Base-by-base conservation (phyloP, 2,329 filamentous ascomycete genomes). In the Dactylellina haptotyla region DNA sequence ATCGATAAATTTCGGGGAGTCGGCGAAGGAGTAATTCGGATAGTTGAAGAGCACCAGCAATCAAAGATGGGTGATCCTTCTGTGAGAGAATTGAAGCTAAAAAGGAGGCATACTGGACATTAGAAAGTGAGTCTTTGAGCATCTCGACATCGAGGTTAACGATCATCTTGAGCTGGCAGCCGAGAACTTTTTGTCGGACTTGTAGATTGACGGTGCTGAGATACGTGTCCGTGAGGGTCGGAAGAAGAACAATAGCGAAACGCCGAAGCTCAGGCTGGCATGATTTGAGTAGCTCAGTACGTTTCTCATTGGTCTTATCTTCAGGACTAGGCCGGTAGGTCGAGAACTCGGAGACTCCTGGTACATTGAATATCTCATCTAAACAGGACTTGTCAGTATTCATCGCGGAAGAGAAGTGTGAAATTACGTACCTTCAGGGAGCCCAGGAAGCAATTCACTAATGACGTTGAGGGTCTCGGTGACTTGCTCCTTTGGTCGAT, bases 401-500 rank as follows among this genome's bases (percentile, higher is more conserved):
- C 6, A 80, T 74, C 67, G 18, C 53, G 28, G 20, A 56, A 16
- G 32, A 6, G 5, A n/a, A 34, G 9, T 18, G 23, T n/a, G 25
- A 18, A n/a, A 16, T 85, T 80, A 37, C 83, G 83, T 75, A 57
- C 86, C 84, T 54, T 84, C 85, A 10, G 89, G 88, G 14, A 94
- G 84, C 54, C 87, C 89, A 0, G 94, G 93, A 34, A 99, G 85
- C 28, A 99, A 84, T 82, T 99, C 95, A 83, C 95, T 97, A 76
- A 99, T 93, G 75, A 99, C 93, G 80, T 98, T 98, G 75, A 99
- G 86, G 1, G 96, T 97, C 83, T 99, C 95, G 77, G 94, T 95
- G 16, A 99, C 91, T 81, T 99, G 95, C 77, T 99, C 96, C 65
- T 93, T 89, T 4, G 95, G 95, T 41, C 94, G 89, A 79, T 98